A percentile compares a stretch with the other conserved stretches of the same genome.
Evolutionary conservation across 257 asterid species (phyloP).

Genomic region (Przewalskia tangutica): DNA sequence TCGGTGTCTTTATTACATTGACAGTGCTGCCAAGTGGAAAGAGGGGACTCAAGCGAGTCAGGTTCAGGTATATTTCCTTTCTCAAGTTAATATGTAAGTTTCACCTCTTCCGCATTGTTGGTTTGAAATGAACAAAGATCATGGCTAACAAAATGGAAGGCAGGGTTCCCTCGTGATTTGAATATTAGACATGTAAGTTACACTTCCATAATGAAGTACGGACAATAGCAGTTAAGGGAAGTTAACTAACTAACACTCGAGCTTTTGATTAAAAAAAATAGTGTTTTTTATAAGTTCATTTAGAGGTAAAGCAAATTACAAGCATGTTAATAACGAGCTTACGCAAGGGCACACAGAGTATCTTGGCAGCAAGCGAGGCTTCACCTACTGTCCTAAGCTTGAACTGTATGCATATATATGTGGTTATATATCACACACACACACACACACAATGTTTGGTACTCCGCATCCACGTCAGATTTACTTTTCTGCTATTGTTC

Average conservation of each 20-base stretch:
- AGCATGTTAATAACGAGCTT: background rate
- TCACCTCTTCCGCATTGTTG: background rate
- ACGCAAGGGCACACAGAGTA: background rate
- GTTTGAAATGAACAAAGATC: background rate
- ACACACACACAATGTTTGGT: too few relatives aligned
- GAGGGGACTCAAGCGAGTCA: conserved; percentile 31
- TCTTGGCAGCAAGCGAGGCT: background rate
- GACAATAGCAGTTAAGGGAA: background rate
- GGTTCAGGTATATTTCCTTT: conserved; percentile 32
- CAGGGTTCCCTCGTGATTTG: background rate
- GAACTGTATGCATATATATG: too few relatives aligned
- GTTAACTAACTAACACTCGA: background rate
- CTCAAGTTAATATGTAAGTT: background rate
- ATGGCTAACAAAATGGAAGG: background rate
- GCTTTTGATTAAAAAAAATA: too few relatives aligned
- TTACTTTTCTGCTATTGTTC: background rate
- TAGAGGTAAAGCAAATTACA: background rate
- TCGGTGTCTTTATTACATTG: conserved; percentile 36
- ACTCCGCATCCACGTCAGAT: too few relatives aligned
- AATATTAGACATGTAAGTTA: background rate
- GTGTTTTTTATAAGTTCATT: background rate
- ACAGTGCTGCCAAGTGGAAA: conserved; percentile 19
- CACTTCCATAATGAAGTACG: background rate
- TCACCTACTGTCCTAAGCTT: background rate
- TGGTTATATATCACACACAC: background rate